Evolutionary conservation across 2,329 filamentous ascomycete species (phyloP).

Genomic region (Calonectria fujianensis): DNA sequence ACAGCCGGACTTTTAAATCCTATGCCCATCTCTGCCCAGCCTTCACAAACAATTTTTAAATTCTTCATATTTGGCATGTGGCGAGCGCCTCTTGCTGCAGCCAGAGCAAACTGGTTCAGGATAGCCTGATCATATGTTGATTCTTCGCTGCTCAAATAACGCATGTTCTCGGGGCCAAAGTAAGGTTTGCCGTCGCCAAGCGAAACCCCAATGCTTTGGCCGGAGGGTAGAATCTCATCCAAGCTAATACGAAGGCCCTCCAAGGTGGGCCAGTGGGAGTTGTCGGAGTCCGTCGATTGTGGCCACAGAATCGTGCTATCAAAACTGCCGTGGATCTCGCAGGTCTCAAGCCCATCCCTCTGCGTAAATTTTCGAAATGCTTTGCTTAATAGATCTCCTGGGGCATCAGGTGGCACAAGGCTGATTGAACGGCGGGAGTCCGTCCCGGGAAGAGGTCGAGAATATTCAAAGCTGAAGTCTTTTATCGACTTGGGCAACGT

Average conservation of each 20-base stretch:
- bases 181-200: not conserved
- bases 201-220: not conserved
- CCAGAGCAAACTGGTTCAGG: not conserved
- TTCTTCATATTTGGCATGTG: not conserved
- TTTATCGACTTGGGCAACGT: not conserved
- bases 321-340: not conserved
- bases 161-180: not conserved
- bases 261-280: not conserved
- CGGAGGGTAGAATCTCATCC: conserved; percentile 1
- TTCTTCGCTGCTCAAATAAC: not conserved
- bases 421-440: not conserved
- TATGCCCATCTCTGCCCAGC: not conserved
- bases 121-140: not conserved
- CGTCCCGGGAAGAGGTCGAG: not conserved
- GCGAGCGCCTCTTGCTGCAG: not conserved
- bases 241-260: not conserved
- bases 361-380: not conserved
- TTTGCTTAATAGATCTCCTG: not conserved
- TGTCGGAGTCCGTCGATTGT: not conserved
- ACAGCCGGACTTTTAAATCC: not conserved
- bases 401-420: not conserved
- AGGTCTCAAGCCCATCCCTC: not conserved
- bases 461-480: not conserved
- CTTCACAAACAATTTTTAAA: not conserved
- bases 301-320: not conserved